Evolutionary conservation across 2,329 filamentous ascomycete species (phyloP).

Genomic region (Trichothecium sympodiale): DNA sequence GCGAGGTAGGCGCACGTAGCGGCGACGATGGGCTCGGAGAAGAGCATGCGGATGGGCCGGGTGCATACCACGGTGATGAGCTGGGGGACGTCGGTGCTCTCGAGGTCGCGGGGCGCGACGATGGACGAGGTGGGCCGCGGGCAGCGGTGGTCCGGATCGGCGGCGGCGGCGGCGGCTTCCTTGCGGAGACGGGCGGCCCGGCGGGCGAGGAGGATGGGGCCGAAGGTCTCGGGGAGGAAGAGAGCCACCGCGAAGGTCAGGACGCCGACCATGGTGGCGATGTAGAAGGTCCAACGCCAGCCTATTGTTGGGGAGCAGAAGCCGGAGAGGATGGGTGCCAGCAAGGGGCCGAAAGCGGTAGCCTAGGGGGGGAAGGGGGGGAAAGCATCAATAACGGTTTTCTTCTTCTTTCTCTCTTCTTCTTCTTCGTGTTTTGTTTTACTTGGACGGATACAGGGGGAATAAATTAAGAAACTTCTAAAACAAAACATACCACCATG

Average conservation of each 20-base stretch:
- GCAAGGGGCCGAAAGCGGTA: constrained; percentile 55
- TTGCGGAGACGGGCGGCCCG: constrained; percentile 47
- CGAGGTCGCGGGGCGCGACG: constrained; percentile 51
- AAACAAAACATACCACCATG: constrained; percentile 39
- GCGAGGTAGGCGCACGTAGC: constrained; percentile 61
- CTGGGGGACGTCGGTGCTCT: constrained; percentile 43
- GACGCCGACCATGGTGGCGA: constrained; percentile 58
- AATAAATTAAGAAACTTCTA: constrained; percentile 1
- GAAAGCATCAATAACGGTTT: too few species aligned
- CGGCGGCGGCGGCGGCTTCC: too few species aligned
- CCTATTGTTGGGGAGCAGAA: constrained; percentile 45
- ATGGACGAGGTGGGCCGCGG: too few species aligned
- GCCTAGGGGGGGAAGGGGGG: constrained; percentile 21
- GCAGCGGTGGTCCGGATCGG: constrained; percentile 35
- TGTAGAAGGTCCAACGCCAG: constrained; percentile 64
- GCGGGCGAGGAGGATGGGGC: constrained; percentile 43
- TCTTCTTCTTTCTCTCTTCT: too few species aligned
- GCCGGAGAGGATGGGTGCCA: constrained; percentile 54
- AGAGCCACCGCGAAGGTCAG: constrained; percentile 46
- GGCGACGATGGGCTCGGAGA: constrained; percentile 62
- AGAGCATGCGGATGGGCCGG: constrained; percentile 60
- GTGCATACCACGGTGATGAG: constrained; percentile 60
- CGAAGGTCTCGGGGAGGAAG: constrained; percentile 56
- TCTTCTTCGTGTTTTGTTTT: too few species aligned
- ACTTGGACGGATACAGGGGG: too few species aligned